A percentile compares a stretch with the other conserved stretches of the same genome.
These are phyloP conservation scores for Cubamyces sp. DNA, from an alignment of 768 basidiomycete genomes.

Conservation along the genomic window DNA sequence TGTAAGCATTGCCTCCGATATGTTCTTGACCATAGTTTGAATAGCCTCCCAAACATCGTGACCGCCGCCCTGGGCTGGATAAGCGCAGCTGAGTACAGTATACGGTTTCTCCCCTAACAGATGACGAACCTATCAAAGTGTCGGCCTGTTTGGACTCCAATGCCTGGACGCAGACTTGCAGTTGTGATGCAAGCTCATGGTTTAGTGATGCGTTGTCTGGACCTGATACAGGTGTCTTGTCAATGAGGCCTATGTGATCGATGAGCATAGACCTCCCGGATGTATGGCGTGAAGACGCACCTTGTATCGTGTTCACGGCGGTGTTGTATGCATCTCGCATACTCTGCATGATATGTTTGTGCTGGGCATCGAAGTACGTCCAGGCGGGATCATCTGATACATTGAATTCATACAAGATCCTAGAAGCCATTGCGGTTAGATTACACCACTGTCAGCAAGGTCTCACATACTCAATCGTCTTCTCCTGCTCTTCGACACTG, in stretches of 20 bases:
- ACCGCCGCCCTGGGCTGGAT: conserved; percentile 67
- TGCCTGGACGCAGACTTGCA: conserved; percentile 62
- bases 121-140: conserved; percentile 55
- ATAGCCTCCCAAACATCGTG: conserved; percentile 84
- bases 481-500: conserved; percentile 92
- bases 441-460: not conserved
- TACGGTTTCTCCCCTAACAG: not conserved
- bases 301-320: conserved; percentile 52
- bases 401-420: conserved; percentile 87
- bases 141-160: conserved; percentile 71
- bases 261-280: not conserved
- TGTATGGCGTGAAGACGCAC: conserved; percentile 34
- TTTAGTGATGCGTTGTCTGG: conserved; percentile 9
- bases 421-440: conserved; percentile 38
- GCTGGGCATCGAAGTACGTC: conserved; percentile 95
- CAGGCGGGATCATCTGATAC: conserved; percentile 89
- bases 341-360: conserved; percentile 79
- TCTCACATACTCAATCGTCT: conserved; percentile 86
- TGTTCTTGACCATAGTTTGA: conserved; percentile 75
- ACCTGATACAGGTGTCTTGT: not conserved
- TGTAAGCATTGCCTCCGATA: conserved; percentile 86
- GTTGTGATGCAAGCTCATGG: conserved; percentile 51
- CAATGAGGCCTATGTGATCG: not conserved
- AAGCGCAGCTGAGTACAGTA: not conserved
- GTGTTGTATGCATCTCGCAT: conserved; percentile 67